Base-by-base conservation (phyloP, 352 stramenopile genomes). In the Globisporangium sylvaticum region DNA sequence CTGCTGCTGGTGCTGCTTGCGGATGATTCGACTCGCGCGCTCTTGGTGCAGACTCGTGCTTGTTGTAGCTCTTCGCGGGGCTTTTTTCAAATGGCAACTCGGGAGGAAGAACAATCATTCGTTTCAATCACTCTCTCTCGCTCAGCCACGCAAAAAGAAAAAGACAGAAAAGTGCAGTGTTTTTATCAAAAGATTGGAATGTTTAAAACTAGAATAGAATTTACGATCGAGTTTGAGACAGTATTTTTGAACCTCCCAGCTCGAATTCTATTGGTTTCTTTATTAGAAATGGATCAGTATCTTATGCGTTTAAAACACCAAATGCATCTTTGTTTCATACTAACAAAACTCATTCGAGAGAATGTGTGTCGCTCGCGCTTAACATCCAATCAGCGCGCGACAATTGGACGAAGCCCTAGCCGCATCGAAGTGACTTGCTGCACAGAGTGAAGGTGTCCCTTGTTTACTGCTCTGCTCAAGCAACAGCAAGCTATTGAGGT, bases 81-180 rank as follows among this genome's bases (percentile, higher is more conserved):
- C 50, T 65, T 58, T 58, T 65, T 65, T 65, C 59, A 65, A 65
- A 65, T 65, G 59, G 59, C 59, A 65, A 65, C 59, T 65, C 42
- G 42, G 42, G 25, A 10, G 24, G 27, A 37, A 65, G 59, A 65
- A 65, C 59, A 65, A 65, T 65, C 59, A 65, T 65, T 65, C 59
- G 59, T 65, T 65, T 65, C 59, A 65, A 65, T 65, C 59, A 65
- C 59, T 65, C 59, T 65, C 48, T 64, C 59, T 63, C 57, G 25
- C 58, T 53, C 25, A 34, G 42, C 58, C 58, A 64, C 58, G 44
- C 58, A 64, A 64, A 56, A 7, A 27, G 29, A 29, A 57, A 46
- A 57, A 50, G 7, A 6, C 25, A 56, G 12, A 39, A 29, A 57
- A 27, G 27, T 0, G n/a, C 2, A 18, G 6, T 50, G 42, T 50